A percentile compares a stretch with the other conserved stretches of the same genome.
These are phyloP conservation scores for Uronychia setigera DNA, from an alignment of 73 alveolate species.

Conservation along the genomic window DNA sequence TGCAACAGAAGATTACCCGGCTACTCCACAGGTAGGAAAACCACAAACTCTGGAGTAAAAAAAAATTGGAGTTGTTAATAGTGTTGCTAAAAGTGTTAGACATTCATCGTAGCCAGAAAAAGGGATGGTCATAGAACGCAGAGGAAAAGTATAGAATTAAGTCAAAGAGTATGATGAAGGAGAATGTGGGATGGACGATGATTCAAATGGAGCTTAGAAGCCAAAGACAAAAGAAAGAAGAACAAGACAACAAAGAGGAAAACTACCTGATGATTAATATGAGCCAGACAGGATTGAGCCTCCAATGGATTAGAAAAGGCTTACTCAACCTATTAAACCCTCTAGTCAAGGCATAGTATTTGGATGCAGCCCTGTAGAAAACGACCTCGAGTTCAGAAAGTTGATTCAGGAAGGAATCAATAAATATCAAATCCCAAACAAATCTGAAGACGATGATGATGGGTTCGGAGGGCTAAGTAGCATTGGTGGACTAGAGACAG, in stretches of 20 bases:
- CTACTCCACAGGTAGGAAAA: no score
- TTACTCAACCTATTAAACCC: no score
- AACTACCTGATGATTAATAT: background rate
- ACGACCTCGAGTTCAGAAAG: background rate
- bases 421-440: no score
- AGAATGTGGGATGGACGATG: background rate
- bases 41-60: no score
- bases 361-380: background rate
- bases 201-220: background rate
- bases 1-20: background rate
- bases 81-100: no score
- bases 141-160: no score
- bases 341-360: background rate
- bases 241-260: background rate
- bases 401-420: background rate
- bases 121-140: no score
- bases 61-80: no score
- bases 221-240: background rate
- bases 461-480: background rate
- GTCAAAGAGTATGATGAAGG: background rate
- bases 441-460: background rate
- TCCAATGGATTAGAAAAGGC: no score
- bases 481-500: background rate
- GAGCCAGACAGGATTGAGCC: no score
- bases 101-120: no score